Evolutionary conservation across 2,329 filamentous ascomycete species (phyloP), one percentile per base, ranked within the genome.

Genomic region (Fusarium compactum): DNA sequence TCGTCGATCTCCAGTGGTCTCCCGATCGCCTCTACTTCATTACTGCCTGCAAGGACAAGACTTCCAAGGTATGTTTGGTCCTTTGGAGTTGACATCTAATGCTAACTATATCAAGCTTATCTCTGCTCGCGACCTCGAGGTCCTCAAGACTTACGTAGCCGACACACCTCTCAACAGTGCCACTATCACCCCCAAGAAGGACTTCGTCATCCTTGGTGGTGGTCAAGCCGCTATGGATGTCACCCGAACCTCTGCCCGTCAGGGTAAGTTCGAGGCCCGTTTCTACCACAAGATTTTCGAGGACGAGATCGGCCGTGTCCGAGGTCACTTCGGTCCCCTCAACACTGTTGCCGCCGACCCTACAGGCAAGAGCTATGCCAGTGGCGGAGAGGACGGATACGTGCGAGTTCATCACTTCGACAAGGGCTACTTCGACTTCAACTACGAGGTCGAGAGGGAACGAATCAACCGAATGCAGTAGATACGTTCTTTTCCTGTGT

Each of bases 221-320:
- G 96, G 96, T 76, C 96, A 99, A 85, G 96, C 95, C 72, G 96
- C 96, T 79, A 98, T 98, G 94, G 95, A 98, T 80, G 96, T 99
- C 83, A 99, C 96, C 63, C 97, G 93, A 58, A 98, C 96, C 54
- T 92, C 92, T 34, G 91, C 94, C 52, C 90, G 96, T 74, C 96
- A 99, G 87, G 96, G 96, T 84, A 98, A 98, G 85, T 99, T 99
- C 86, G 96, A 99, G 84, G 96, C 96, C 46, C 91, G 96, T 73
- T 99, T 99, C 88, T 99, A 98, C 88, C 96, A 99, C 91, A 98
- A 97, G 89, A 92, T 99, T 81, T 98, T 99, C 81, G 94, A 97
- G 84, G 95, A 99, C 83, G 96, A 99, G 86, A 95, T 98, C 78
- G 96, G 96, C 75, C 92, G 96, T 86, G 96, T 99, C 72, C 90